Conservation (phyloP, 495 filamentous ascomycete genomes). For the Lasiosphaeria miniovina region DNA sequence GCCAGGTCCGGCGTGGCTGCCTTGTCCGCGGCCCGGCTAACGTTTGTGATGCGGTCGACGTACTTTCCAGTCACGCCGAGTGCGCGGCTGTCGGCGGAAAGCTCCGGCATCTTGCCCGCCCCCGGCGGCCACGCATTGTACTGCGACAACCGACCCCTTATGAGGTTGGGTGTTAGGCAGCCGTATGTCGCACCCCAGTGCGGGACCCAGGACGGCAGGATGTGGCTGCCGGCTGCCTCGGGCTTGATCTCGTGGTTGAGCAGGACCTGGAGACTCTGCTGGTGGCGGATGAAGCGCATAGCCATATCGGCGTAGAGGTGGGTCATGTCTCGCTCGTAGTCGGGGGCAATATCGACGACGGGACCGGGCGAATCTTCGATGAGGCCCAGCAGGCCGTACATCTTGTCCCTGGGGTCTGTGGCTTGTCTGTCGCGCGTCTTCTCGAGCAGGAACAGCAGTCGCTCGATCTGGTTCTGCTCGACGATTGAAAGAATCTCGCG, state of each 20-base stretch:
- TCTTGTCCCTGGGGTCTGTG: constrained; percentile 4
- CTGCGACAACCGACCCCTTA: not conserved
- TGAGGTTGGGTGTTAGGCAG: not conserved
- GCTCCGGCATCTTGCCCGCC: not conserved
- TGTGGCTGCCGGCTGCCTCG: not conserved
- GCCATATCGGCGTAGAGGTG: not conserved
- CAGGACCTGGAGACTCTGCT: not conserved
- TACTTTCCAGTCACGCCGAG: not conserved
- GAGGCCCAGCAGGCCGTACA: not conserved
- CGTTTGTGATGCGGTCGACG: not conserved
- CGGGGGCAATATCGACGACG: not conserved
- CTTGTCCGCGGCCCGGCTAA: not conserved
- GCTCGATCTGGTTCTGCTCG: not conserved
- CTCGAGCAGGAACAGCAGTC: not conserved
- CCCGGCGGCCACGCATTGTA: not conserved
- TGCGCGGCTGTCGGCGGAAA: not conserved
- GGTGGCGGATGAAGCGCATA: not conserved
- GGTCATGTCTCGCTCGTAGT: not conserved
- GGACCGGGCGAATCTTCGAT: not conserved
- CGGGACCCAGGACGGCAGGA: not conserved
- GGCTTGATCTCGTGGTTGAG: not conserved
- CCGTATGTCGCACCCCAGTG: not conserved
- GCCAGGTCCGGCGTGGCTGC: not conserved
- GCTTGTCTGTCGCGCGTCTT: not conserved
- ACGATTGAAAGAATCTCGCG: not conserved